Evolutionary conservation across 495 filamentous ascomycete species (phyloP).

Genomic region (Aspergillus saccharolyticus): DNA sequence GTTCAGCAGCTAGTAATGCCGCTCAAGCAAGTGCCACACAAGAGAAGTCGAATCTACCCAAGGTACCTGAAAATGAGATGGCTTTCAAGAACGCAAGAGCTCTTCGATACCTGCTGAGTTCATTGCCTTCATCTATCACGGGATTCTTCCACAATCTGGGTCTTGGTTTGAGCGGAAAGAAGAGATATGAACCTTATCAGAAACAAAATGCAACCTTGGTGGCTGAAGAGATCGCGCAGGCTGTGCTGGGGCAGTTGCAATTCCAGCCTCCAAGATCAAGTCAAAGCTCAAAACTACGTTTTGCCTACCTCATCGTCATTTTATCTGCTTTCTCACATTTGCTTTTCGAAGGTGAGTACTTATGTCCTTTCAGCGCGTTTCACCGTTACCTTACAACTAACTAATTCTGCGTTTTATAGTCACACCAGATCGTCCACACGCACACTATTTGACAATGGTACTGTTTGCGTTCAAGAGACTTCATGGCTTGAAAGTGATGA

Average conservation of each 20-base stretch:
- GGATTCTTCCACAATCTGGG: conserved; percentile 77
- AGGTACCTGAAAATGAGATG: conserved; percentile 43
- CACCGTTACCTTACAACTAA: background rate
- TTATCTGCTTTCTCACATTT: conserved; percentile 71
- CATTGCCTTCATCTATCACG: conserved; percentile 64
- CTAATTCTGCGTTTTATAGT: conserved; percentile 22
- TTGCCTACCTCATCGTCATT: conserved; percentile 76
- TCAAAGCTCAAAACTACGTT: conserved; percentile 44
- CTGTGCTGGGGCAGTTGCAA: conserved; percentile 61
- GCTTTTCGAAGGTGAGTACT: conserved; percentile 60
- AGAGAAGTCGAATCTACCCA: conserved; percentile 35
- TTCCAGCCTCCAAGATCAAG: conserved; percentile 41
- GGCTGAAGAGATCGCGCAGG: conserved; percentile 70
- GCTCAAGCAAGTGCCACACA: conserved; percentile 24
- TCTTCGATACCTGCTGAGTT: conserved; percentile 69
- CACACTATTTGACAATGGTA: conserved; percentile 71
- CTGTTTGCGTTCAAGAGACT: conserved; percentile 79
- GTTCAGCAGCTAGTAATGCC: conserved; percentile 19
- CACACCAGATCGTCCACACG: conserved; percentile 51
- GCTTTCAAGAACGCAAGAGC: conserved; percentile 74
- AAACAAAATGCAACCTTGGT: conserved; percentile 65
- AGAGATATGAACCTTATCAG: conserved; percentile 57
- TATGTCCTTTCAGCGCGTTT: background rate
- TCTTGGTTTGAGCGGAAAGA: conserved; percentile 68
- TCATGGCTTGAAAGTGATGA: conserved; percentile 69